phyloP scores from a whole-genome alignment of 2,329 filamentous ascomycete genomes.

The Colletotrichum graminicola region DNA sequence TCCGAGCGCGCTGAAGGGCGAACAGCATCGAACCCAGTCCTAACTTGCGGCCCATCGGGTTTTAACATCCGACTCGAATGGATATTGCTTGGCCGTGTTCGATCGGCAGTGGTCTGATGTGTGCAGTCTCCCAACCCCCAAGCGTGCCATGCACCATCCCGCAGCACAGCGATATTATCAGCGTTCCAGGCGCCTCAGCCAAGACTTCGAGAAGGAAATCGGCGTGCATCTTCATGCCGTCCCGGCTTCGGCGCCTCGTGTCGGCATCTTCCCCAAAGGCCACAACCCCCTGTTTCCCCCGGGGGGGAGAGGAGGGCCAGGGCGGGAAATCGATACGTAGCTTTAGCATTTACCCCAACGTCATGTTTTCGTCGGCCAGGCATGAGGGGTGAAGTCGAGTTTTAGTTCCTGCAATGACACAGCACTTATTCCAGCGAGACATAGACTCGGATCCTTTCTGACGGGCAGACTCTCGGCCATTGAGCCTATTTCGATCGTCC shows the following conservation, averaged over 20 bases:
- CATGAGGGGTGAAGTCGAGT: not conserved
- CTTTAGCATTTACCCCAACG: not conserved
- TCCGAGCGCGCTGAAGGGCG: constrained; percentile 4
- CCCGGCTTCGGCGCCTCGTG: not conserved
- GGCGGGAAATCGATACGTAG: constrained; percentile 6
- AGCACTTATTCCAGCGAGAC: constrained; percentile 21
- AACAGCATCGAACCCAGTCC: not conserved
- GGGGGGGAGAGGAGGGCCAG: constrained; percentile 5
- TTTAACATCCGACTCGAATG: not conserved
- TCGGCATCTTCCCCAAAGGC: not conserved
- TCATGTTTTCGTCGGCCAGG: not conserved
- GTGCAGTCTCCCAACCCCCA: not conserved
- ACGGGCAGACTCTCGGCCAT: constrained; percentile 9
- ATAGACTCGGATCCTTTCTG: constrained; percentile 2
- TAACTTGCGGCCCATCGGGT: not conserved
- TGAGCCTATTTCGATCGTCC: constrained; percentile 23
- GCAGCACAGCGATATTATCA: constrained; percentile 2
- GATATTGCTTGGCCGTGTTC: not conserved
- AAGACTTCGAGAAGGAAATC: constrained; percentile 32
- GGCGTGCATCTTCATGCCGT: not conserved
- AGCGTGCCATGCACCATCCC: not conserved
- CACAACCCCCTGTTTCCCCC: not conserved
- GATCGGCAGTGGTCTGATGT: constrained; percentile 4
- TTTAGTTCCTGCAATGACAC: constrained; percentile 11
- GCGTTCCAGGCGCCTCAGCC: not conserved